phyloP scores from a whole-genome alignment of 2,329 filamentous ascomycete species.

The Paraphaeosphaeria minitans region DNA sequence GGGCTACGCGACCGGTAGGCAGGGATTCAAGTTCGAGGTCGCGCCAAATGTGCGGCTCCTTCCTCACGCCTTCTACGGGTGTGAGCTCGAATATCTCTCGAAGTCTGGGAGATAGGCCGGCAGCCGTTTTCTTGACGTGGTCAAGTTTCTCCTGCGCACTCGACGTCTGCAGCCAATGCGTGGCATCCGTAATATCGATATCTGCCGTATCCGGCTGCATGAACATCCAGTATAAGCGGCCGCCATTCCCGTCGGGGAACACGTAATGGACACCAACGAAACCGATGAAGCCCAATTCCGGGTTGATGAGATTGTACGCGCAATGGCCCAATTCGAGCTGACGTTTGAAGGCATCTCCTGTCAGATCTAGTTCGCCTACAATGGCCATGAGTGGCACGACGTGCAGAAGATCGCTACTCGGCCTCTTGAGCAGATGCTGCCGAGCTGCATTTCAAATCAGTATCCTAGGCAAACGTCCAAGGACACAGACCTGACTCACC shows the following conservation, averaged over 20 bases:
- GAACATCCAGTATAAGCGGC: conserved; percentile 15
- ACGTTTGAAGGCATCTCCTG: conserved; percentile 13
- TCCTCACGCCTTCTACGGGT: neutral
- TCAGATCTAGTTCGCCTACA: conserved; percentile 10
- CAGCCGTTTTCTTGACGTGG: conserved; percentile 5
- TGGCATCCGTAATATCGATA: conserved; percentile 1
- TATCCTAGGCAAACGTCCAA: neutral
- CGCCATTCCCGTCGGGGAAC: conserved; percentile 1
- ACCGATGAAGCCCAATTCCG: conserved; percentile 12
- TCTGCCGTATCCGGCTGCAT: conserved; percentile 7
- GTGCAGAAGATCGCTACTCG: conserved; percentile 6
- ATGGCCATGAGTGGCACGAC: conserved; percentile 13
- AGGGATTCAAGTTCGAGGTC: conserved; percentile 12
- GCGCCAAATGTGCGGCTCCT: conserved; percentile 15
- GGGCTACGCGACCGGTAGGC: conserved; percentile 7
- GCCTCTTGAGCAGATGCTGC: conserved; percentile 9
- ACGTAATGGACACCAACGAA: conserved; percentile 14
- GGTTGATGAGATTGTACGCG: conserved; percentile 3
- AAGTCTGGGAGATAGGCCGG: conserved; percentile 8
- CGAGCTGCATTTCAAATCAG: conserved; percentile 5
- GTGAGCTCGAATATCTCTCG: conserved; percentile 18
- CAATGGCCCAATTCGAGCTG: conserved; percentile 15
- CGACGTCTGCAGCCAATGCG: conserved; percentile 16
- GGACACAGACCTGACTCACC: neutral
- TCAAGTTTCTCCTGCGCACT: conserved; percentile 17